Conservation (phyloP, 306 rosid species). For the Vigna unguiculata region DNA sequence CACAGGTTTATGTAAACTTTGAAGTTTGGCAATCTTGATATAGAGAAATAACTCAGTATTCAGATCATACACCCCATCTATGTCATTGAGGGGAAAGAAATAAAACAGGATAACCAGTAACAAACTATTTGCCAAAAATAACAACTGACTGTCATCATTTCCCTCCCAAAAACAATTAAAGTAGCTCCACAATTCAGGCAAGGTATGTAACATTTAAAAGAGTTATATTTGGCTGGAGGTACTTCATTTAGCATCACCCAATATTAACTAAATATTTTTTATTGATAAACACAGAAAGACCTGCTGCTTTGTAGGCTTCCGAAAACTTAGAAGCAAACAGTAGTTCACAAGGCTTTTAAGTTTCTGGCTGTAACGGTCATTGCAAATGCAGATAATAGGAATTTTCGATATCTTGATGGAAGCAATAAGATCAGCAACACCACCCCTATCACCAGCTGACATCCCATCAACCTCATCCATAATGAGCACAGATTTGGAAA, state of each 20-base stretch:
- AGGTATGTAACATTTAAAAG: background rate
- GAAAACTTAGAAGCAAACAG: slow-evolving; percentile 86
- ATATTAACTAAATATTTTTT: background rate
- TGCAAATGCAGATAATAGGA: slow-evolving; percentile 97
- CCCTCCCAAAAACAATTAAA: slow-evolving; percentile 2
- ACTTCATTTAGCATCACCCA: slow-evolving; percentile 5
- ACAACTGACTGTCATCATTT: background rate
- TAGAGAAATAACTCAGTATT: background rate
- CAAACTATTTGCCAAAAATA: background rate
- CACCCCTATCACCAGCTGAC: slow-evolving; percentile 99
- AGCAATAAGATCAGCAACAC: slow-evolving; percentile 93
- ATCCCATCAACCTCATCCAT: slow-evolving; percentile 99
- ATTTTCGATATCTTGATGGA: slow-evolving; percentile 91
- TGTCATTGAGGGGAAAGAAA: background rate
- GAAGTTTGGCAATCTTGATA: background rate
- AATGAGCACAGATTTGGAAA: slow-evolving; percentile 80
- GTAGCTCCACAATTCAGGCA: background rate
- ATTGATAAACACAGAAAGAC: slow-evolving; percentile 46
- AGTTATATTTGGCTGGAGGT: background rate
- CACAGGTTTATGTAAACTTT: no score
- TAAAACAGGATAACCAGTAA: background rate
- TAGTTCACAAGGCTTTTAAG: slow-evolving; percentile 94
- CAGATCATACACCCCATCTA: slow-evolving; percentile 1
- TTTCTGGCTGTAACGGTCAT: slow-evolving; percentile 98
- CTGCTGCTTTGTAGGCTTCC: slow-evolving; percentile 98